A percentile compares a stretch with the other conserved stretches of the same genome.
phyloP scores from a whole-genome alignment of 1,284 basidiomycete genomes.

The Cryptococcus sp. region DNA sequence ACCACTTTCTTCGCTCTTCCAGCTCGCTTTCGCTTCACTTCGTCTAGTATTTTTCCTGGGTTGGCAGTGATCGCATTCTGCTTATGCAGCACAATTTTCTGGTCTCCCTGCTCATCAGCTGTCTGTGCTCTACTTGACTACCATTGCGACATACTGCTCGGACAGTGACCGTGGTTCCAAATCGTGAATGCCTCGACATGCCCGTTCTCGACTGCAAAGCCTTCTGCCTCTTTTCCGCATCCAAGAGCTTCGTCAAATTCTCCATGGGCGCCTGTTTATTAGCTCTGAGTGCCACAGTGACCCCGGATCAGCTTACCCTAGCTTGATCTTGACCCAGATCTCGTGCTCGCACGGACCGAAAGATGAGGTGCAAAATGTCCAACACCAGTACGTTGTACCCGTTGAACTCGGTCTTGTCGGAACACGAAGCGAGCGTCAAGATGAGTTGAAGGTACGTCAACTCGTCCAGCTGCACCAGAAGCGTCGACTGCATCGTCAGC shows the following conservation, averaged over 20 bases:
- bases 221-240: conserved; percentile 61
- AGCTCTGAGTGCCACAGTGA: not conserved
- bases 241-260: conserved; percentile 63
- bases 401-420: conserved; percentile 67
- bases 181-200: conserved; percentile 80
- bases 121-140: too few species aligned
- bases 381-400: conserved; percentile 79
- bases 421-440: conserved; percentile 72
- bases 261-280: conserved; percentile 55
- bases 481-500: conserved; percentile 51
- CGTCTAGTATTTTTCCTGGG: conserved; percentile 69
- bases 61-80: conserved; percentile 74
- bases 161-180: conserved; percentile 84
- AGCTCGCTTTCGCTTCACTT: conserved; percentile 62
- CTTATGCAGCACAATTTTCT: conserved; percentile 63
- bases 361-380: conserved; percentile 82
- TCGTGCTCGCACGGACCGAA: conserved; percentile 65
- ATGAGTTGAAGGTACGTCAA: conserved; percentile 71
- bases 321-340: conserved; percentile 61
- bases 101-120: conserved; percentile 35
- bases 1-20: conserved; percentile 55
- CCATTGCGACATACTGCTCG: conserved; percentile 53
- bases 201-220: conserved; percentile 49
- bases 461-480: conserved; percentile 65
- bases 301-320: conserved; percentile 54